Conservation (phyloP, 148 eudicot genomes). For the Amaranthus cruentus region DNA sequence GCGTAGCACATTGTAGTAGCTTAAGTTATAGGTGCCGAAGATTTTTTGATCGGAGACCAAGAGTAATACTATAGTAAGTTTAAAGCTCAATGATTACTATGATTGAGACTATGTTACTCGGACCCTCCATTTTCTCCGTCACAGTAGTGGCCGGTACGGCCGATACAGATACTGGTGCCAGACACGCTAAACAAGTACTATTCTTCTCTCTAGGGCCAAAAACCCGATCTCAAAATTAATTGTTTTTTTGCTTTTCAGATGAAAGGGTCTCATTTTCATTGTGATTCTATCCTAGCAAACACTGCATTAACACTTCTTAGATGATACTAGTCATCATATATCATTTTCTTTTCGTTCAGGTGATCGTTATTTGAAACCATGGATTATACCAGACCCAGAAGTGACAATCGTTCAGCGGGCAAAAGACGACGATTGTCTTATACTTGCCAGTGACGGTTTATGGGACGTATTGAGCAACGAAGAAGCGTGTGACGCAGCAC, state of each 20-base stretch:
- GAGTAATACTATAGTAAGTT: neutral
- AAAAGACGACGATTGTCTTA: constrained; percentile 52
- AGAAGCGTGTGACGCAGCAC: constrained; percentile 47
- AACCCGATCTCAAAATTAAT: too few species aligned
- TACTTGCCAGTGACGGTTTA: constrained; percentile 55
- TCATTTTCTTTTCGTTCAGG: constrained; percentile 27
- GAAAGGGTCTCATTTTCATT: too few species aligned
- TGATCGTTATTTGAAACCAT: constrained; percentile 53
- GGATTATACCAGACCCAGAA: constrained; percentile 57
- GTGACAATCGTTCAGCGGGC: constrained; percentile 37
- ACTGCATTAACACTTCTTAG: too few species aligned
- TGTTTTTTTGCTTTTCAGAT: too few species aligned
- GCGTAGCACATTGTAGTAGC: neutral
- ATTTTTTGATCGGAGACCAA: neutral
- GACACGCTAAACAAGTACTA: too few species aligned
- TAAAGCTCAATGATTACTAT: too few species aligned
- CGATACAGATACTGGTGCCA: too few species aligned
- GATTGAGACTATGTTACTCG: too few species aligned
- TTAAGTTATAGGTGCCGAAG: neutral
- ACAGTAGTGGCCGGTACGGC: too few species aligned
- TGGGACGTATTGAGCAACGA: constrained; percentile 60
- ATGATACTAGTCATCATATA: neutral
- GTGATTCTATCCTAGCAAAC: too few species aligned
- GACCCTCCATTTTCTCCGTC: too few species aligned
- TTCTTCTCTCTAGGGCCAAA: too few species aligned